Conservation (phyloP, 306 rosid genomes). For the Rubus parviflorus region DNA sequence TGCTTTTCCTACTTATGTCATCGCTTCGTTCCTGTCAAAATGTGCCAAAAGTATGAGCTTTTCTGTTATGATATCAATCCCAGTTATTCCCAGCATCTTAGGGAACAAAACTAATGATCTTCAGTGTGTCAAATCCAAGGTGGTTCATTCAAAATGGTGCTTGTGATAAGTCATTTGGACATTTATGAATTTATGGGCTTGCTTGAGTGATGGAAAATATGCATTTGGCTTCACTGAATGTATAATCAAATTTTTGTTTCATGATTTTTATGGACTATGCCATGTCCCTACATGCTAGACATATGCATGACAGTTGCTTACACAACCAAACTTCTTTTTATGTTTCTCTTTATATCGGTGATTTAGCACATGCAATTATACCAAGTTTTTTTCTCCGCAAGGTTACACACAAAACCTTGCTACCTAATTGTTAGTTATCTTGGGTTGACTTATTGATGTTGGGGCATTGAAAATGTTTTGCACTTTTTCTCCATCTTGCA, state of each 20-base stretch:
- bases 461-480: slow-evolving; percentile 8
- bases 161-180: not conserved
- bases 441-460: not conserved
- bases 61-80: not conserved
- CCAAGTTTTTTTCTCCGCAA: not conserved
- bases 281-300: slow-evolving; percentile 2
- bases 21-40: not conserved
- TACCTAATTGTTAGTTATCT: not conserved
- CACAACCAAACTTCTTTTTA: not conserved
- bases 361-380: not conserved
- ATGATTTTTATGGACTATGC: not conserved
- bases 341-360: not conserved
- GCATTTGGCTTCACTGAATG: not conserved
- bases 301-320: not conserved
- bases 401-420: not conserved
- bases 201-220: not conserved
- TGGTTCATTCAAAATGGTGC: not conserved
- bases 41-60: not conserved
- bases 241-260: not conserved
- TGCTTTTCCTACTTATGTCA: not conserved
- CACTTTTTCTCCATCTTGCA: slow-evolving; percentile 48
- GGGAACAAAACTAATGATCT: not conserved
- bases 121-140: not conserved
- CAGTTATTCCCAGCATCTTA: not conserved
- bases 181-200: not conserved